Evolutionary conservation across 2,329 filamentous ascomycete genomes (phyloP).

Genomic region (Cytospora leucostoma): DNA sequence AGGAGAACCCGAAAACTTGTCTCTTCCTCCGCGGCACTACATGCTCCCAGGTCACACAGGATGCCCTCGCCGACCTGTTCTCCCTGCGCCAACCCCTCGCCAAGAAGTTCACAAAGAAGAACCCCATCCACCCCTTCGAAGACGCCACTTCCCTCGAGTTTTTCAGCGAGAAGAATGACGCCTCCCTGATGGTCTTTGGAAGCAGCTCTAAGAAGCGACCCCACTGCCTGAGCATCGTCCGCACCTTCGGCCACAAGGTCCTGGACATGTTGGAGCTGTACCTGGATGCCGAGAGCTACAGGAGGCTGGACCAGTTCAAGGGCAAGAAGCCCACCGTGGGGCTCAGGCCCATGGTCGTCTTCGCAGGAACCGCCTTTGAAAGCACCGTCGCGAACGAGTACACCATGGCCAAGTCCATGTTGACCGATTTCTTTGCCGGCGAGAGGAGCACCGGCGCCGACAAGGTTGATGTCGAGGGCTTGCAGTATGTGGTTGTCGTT

Average conservation of each 20-base stretch:
- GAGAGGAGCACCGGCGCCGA: constrained; percentile 67
- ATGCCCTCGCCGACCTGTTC: constrained; percentile 82
- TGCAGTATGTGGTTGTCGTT: constrained; percentile 87
- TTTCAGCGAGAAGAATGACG: constrained; percentile 95
- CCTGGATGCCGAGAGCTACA: constrained; percentile 73
- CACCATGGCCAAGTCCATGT: constrained; percentile 81
- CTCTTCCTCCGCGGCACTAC: constrained; percentile 87
- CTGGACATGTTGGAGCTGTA: constrained; percentile 94
- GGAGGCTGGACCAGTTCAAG: constrained; percentile 74
- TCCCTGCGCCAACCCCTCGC: constrained; percentile 81
- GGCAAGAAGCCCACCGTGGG: constrained; percentile 75
- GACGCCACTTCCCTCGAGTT: constrained; percentile 87
- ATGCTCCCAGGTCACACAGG: constrained; percentile 79
- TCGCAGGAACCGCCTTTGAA: constrained; percentile 86
- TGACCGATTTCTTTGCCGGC: constrained; percentile 90
- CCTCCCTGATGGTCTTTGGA: constrained; percentile 80
- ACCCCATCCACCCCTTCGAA: constrained; percentile 92
- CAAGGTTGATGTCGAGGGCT: constrained; percentile 90
- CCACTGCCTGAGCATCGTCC: constrained; percentile 79
- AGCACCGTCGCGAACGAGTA: constrained; percentile 77
- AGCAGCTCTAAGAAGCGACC: constrained; percentile 93
- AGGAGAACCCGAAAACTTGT: constrained; percentile 87
- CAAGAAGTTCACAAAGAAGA: constrained; percentile 96
- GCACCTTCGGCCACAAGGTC: constrained; percentile 83
- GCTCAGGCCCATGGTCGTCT: constrained; percentile 86